phyloP scores from a whole-genome alignment of 768 basidiomycete species.

The Boletus subparvulus region DNA sequence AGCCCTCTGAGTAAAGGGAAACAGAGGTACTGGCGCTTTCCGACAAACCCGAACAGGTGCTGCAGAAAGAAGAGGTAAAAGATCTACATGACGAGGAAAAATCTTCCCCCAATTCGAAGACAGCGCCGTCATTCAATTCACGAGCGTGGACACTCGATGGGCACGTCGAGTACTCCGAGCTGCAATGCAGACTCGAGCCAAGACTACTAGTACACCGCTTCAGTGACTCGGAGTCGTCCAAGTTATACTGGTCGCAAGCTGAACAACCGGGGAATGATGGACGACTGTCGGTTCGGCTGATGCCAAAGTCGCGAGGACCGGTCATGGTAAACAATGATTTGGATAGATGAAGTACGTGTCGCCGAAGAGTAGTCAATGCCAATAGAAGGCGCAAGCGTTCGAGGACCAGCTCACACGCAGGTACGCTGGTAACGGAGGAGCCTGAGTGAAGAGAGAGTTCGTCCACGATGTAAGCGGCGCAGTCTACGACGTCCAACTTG shows the following conservation, averaged over 20 bases:
- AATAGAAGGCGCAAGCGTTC: conserved; percentile 20
- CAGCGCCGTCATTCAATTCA: background rate
- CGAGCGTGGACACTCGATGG: conserved; percentile 7
- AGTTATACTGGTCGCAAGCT: background rate
- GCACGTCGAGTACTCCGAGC: conserved; percentile 29
- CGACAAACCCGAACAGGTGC: conserved; percentile 20
- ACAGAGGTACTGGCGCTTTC: conserved; percentile 4
- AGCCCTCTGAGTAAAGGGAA: conserved; percentile 9
- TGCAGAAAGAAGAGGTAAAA: conserved; percentile 19
- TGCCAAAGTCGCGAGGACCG: background rate
- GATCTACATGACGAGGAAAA: conserved; percentile 8
- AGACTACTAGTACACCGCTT: conserved; percentile 4
- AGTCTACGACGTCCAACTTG: conserved; percentile 6
- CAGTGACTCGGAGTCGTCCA: background rate
- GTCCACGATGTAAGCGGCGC: conserved; percentile 22
- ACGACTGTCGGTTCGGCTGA: background rate
- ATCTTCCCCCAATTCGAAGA: background rate
- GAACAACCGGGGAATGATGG: background rate
- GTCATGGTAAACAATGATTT: conserved; percentile 12
- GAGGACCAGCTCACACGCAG: conserved; percentile 9
- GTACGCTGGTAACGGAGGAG: background rate
- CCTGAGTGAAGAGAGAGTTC: conserved; percentile 12
- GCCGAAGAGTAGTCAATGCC: conserved; percentile 20
- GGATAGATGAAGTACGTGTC: conserved; percentile 18
- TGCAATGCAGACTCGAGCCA: conserved; percentile 6